Evolutionary conservation across 2,329 filamentous ascomycete species (phyloP).

Genomic region (Metarhizium guizhouense): DNA sequence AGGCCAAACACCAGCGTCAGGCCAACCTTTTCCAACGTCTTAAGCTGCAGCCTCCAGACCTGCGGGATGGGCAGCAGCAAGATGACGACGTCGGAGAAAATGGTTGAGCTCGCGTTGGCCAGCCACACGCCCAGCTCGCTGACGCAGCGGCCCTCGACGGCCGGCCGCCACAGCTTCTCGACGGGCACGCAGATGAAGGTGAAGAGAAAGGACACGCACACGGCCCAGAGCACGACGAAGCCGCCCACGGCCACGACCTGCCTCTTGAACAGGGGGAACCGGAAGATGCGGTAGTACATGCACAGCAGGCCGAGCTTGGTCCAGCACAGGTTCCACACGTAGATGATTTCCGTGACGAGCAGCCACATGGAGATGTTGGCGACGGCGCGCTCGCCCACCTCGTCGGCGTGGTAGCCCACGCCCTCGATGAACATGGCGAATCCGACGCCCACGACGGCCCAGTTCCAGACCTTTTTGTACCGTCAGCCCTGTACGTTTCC

Average conservation of each 20-base stretch:
- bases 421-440: constrained; percentile 35
- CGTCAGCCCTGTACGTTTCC: neutral
- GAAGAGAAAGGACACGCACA: constrained; percentile 36
- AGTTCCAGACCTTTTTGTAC: constrained; percentile 26
- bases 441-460: constrained; percentile 34
- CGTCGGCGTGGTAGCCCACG: constrained; percentile 35
- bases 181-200: constrained; percentile 42
- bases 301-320: constrained; percentile 38
- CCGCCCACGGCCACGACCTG: constrained; percentile 27
- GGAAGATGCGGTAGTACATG: constrained; percentile 44
- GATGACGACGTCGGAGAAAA: constrained; percentile 34
- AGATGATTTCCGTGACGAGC: constrained; percentile 35
- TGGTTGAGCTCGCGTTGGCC: constrained; percentile 35
- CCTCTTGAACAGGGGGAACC: constrained; percentile 28
- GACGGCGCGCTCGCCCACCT: constrained; percentile 23
- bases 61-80: constrained; percentile 32
- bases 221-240: constrained; percentile 36
- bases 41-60: constrained; percentile 35
- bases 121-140: constrained; percentile 39
- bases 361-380: constrained; percentile 35
- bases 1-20: constrained; percentile 34
- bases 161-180: constrained; percentile 34
- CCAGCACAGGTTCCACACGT: constrained; percentile 35
- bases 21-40: constrained; percentile 29
- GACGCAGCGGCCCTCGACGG: constrained; percentile 35